phyloP scores from a whole-genome alignment of 495 filamentous ascomycete species.

The Oidiodendron maius region DNA sequence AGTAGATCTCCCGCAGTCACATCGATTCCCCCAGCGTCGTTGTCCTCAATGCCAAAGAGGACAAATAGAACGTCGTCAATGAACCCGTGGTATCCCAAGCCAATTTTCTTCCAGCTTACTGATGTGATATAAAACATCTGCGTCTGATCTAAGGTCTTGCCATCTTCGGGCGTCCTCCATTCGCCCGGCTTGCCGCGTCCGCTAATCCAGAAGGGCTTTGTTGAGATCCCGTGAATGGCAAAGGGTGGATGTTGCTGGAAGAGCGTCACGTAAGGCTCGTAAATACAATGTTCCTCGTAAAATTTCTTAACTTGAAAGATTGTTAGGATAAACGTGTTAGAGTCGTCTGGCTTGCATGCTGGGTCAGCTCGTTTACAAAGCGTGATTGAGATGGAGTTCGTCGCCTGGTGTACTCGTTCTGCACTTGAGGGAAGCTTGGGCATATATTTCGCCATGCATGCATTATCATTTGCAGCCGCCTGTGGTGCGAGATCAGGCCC shows the following conservation, averaged over 20 bases:
- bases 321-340: conserved; percentile 45
- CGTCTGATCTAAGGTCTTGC: not conserved
- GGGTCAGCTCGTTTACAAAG: conserved; percentile 40
- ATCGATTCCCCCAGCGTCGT: conserved; percentile 35
- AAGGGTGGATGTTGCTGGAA: conserved; percentile 40
- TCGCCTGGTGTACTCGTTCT: conserved; percentile 45
- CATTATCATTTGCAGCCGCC: conserved; percentile 22
- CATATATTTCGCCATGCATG: conserved; percentile 36
- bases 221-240: conserved; percentile 40
- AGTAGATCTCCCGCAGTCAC: conserved; percentile 41
- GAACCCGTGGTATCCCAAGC: conserved; percentile 41
- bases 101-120: conserved; percentile 42
- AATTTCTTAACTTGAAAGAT: conserved; percentile 48
- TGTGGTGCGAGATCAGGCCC: conserved; percentile 33
- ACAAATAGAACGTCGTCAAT: conserved; percentile 44
- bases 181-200: conserved; percentile 23
- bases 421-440: conserved; percentile 20
- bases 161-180: not conserved
- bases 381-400: conserved; percentile 49
- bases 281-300: conserved; percentile 36
- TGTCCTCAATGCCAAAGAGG: conserved; percentile 45
- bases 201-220: conserved; percentile 44
- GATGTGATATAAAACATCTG: conserved; percentile 45
- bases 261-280: conserved; percentile 49
- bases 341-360: conserved; percentile 28